A percentile compares a stretch with the other conserved stretches of the same genome.
Conservation (phyloP, 306 rosid genomes). For the Medicago lupulina region DNA sequence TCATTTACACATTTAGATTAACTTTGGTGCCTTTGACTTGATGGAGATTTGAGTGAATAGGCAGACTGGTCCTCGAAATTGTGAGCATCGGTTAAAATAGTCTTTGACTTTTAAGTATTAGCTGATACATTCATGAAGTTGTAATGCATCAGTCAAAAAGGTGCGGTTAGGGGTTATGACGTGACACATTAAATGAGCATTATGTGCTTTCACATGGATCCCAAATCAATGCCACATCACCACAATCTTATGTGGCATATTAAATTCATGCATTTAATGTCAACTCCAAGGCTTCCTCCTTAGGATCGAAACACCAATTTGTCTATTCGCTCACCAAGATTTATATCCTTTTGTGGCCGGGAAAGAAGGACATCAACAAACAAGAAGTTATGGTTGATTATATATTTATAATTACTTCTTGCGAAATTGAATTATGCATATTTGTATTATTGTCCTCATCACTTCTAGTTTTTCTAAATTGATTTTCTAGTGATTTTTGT, state of each 20-base stretch:
- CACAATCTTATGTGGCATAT: not conserved
- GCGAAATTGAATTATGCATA: conserved; percentile 15
- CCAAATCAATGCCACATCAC: not conserved
- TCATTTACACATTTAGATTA: not conserved
- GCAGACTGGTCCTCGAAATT: not conserved
- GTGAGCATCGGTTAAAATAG: not conserved
- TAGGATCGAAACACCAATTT: not conserved
- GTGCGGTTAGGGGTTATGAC: not conserved
- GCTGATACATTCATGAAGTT: not conserved
- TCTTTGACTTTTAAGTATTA: not conserved
- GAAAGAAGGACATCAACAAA: conserved; percentile 13
- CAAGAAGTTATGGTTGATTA: conserved; percentile 3
- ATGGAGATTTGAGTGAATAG: not conserved
- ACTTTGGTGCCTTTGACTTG: not conserved
- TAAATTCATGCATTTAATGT: not conserved
- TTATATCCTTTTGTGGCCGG: not conserved
- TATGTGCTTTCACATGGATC: not conserved
- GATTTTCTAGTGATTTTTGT: conserved; percentile 23
- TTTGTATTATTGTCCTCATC: not conserved
- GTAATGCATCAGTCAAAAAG: not conserved
- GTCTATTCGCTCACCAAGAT: not conserved
- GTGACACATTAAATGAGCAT: not conserved
- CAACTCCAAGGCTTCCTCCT: not conserved
- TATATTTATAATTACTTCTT: not conserved
- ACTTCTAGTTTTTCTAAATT: conserved; percentile 3